A percentile compares a stretch with the other conserved stretches of the same genome.
These are phyloP conservation scores for Eucalyptus cloeziana DNA, from an alignment of 345 rosid species.

Conservation along the genomic window DNA sequence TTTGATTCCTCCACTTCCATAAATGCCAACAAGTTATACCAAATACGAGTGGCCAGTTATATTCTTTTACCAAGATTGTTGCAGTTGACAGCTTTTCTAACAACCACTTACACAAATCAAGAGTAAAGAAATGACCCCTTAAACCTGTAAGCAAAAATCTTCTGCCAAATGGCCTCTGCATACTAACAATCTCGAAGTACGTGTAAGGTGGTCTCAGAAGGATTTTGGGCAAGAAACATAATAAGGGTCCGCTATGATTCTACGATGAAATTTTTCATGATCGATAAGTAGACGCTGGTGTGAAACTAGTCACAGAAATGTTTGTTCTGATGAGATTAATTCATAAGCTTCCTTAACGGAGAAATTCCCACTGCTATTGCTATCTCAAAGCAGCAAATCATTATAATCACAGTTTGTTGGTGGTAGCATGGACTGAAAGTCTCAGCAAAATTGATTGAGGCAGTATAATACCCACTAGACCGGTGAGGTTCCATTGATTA, in stretches of 20 bases:
- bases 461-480: neutral
- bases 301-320: neutral
- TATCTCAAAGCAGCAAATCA: neutral
- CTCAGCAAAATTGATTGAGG: neutral
- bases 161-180: neutral
- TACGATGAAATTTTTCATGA: neutral
- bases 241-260: neutral
- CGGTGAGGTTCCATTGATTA: neutral
- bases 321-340: too few species aligned
- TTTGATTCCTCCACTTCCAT: neutral
- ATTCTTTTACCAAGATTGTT: neutral
- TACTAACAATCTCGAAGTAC: neutral
- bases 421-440: neutral
- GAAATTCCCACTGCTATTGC: neutral
- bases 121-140: neutral
- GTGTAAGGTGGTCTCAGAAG: neutral
- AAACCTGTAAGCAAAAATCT: neutral
- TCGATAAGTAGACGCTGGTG: neutral
- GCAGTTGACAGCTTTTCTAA: neutral
- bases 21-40: neutral
- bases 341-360: neutral
- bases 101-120: neutral
- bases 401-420: neutral
- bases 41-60: neutral
- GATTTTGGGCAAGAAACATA: neutral